Base-by-base conservation (phyloP, 225 moss, liverwort and hornwort species). In the Sphagnum tenellum region DNA sequence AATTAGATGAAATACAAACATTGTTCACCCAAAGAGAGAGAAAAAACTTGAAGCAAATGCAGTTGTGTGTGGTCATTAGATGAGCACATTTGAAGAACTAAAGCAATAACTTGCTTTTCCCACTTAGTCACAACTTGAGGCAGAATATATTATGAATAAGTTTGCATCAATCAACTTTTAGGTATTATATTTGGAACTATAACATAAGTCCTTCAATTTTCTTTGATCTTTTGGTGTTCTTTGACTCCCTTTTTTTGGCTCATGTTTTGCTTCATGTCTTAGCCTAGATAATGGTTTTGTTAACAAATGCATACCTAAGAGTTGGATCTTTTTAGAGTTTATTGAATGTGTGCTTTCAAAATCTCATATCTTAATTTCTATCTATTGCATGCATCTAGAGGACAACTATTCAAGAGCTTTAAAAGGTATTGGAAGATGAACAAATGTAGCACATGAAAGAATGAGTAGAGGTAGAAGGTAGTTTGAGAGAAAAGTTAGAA, bases 81-180 rank as follows among this genome's bases (percentile, higher is more conserved):
- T 84, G 66, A 89, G 83, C 56, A 81, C 60, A 47, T 84, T 86
- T 56, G 90, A 93, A 72, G 90, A 94, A 78, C 84, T 98, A 70
- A 89, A 90, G 62, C 90, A 93, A 73, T 82, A 88, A 65, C 90
- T 98, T 86, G 72, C 82, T 49, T 85, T 92, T 76, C 89, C 90
- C 68, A 87, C 81, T 48, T 81, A 89, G 71, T 98, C 89, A 44
- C 89, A 86, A 14, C 60, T 76, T 75, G 98, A 98, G 79, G 93
- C 98, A 49, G 98, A 98, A 78, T 90, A 98, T 64, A 81, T 85
- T 44, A 98, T 98, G 59, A 78, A 69, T 50, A 87, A 87, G 90
- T 88, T 66, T 13, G n/a, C n/a, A n/a, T n/a, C n/a, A n/a, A n/a
- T n/a, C n/a, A n/a, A n/a, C n/a, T n/a, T n/a, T n/a, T n/a, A n/a